Conservation (phyloP, 2,329 filamentous ascomycete species). For the Trichophyton rubrum region DNA sequence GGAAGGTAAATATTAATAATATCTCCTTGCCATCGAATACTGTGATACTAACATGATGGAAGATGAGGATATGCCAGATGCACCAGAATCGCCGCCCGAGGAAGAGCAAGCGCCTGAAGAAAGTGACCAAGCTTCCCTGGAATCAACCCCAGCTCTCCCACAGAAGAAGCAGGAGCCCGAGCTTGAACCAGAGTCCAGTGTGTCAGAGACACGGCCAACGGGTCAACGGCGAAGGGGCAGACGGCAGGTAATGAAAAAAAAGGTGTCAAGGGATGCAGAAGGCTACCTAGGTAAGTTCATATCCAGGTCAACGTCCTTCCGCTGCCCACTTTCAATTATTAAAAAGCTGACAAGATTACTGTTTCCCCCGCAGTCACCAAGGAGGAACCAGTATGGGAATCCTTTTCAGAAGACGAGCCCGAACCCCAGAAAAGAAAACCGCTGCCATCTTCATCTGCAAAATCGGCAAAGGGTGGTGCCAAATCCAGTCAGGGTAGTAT, state of each 20-base stretch:
- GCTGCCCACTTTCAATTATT: background rate
- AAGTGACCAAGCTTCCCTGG: constrained; percentile 3
- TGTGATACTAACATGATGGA: background rate
- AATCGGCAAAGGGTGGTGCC: constrained; percentile 7
- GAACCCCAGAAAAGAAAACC: constrained; percentile 37
- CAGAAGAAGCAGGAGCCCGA: constrained; percentile 29
- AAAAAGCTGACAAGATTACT: background rate
- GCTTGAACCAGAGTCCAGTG: constrained; percentile 27
- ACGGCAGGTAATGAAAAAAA: constrained; percentile 75
- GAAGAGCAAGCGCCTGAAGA: constrained; percentile 8
- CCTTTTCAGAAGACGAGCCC: constrained; percentile 81
- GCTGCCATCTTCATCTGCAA: constrained; percentile 30
- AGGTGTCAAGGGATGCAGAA: constrained; percentile 73
- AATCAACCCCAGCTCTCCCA: background rate
- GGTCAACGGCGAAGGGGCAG: constrained; percentile 60
- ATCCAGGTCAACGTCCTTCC: background rate
- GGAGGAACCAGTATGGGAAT: constrained; percentile 78
- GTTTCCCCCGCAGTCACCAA: constrained; percentile 53
- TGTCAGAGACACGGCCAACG: background rate
- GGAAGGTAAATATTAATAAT: constrained; percentile 49
- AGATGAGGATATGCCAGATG: constrained; percentile 49
- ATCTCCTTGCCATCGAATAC: constrained; percentile 12
- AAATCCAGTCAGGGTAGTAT: constrained; percentile 59
- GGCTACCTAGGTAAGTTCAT: constrained; percentile 65
- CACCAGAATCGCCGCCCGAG: constrained; percentile 22